Evolutionary conservation across 1,284 basidiomycete species (phyloP).

Genomic region (Golubevia sp.): DNA sequence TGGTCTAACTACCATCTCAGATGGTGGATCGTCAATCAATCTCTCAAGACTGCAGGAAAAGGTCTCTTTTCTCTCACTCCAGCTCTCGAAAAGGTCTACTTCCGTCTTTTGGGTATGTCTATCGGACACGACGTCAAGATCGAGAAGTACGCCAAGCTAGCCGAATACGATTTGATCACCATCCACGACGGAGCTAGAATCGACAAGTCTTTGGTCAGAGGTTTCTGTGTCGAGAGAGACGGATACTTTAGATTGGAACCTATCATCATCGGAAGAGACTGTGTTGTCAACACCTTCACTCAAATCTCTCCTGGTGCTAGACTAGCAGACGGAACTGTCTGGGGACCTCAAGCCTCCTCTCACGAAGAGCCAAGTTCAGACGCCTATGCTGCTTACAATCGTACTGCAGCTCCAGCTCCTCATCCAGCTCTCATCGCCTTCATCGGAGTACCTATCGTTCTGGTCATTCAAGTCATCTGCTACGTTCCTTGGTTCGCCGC

Average conservation of each 20-base stretch:
- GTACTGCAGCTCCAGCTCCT: conserved; percentile 44
- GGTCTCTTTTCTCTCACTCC: conserved; percentile 56
- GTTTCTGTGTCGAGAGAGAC: conserved; percentile 60
- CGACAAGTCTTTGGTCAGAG: conserved; percentile 58
- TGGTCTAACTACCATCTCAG: conserved; percentile 61
- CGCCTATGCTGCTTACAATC: conserved; percentile 58
- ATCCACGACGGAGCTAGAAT: conserved; percentile 58
- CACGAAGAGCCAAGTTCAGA: conserved; percentile 58
- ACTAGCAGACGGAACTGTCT: conserved; percentile 57
- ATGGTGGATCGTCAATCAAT: conserved; percentile 62
- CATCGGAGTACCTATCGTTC: conserved; percentile 49
- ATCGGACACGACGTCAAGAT: conserved; percentile 57
- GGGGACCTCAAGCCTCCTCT: conserved; percentile 58
- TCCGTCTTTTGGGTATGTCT: conserved; percentile 56
- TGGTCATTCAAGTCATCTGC: conserved; percentile 43
- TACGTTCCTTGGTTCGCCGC: conserved; percentile 60
- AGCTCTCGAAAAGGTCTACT: conserved; percentile 49
- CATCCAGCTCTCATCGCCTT: conserved; percentile 45
- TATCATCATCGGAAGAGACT: conserved; percentile 59
- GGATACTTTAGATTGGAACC: conserved; percentile 60
- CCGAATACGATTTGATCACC: conserved; percentile 58
- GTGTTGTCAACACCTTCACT: conserved; percentile 60
- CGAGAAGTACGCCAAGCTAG: conserved; percentile 49
- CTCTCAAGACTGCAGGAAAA: conserved; percentile 54
- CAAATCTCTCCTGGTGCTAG: conserved; percentile 60